Conservation (phyloP, 2,329 filamentous ascomycete genomes). For the Cladophialophora bantiana region DNA sequence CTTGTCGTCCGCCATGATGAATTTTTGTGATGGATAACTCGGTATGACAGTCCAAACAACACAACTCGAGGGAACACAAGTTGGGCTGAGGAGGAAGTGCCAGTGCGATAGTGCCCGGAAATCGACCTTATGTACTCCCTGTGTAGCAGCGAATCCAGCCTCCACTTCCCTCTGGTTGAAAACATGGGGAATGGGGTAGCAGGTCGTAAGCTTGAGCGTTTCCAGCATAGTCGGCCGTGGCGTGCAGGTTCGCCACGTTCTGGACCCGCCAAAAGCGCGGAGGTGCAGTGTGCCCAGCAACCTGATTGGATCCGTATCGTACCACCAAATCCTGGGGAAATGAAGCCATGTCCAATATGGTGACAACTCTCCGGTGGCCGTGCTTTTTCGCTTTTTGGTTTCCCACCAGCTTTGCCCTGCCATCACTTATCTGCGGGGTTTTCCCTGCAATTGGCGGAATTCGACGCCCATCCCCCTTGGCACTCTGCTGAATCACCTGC, state of each 20-base stretch:
- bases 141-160: too few relatives aligned
- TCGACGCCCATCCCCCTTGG: neutral
- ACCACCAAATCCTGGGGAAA: neutral
- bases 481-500: neutral
- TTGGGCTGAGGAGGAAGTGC: too few relatives aligned
- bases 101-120: too few relatives aligned
- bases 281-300: neutral
- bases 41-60: too few relatives aligned
- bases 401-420: neutral
- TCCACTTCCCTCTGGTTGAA: neutral
- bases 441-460: too few relatives aligned
- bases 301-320: neutral
- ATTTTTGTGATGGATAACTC: neutral
- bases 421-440: neutral
- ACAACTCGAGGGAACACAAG: too few relatives aligned
- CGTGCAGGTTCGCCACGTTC: neutral
- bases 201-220: conserved; percentile 1
- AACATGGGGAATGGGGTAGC: neutral
- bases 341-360: neutral
- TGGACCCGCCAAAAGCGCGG: neutral
- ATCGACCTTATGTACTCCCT: too few relatives aligned
- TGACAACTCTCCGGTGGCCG: neutral
- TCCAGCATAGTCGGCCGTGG: neutral
- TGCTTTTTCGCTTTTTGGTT: neutral
- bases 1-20: neutral